phyloP scores from a whole-genome alignment of 345 rosid species.

The Bruguiera parviflora region DNA sequence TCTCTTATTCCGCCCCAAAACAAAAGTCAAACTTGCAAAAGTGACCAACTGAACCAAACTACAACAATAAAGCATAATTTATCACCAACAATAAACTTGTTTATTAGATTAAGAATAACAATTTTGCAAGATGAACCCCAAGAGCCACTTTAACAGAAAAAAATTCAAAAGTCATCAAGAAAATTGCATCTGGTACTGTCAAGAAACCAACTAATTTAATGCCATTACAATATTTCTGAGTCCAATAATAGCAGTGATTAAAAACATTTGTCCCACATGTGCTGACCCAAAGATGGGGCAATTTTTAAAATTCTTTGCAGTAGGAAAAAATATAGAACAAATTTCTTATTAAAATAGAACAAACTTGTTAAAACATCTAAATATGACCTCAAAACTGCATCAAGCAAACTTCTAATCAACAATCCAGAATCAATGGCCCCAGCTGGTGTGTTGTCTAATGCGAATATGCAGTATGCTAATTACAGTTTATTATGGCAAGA shows the following conservation, averaged over 20 bases:
- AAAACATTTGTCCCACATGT: too few species aligned
- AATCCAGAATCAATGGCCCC: slow-evolving; percentile 77
- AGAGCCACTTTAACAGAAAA: too few species aligned
- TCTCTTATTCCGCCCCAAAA: too few species aligned
- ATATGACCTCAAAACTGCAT: slow-evolving; percentile 74
- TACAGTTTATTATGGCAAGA: slow-evolving; percentile 1
- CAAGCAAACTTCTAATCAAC: slow-evolving; percentile 86
- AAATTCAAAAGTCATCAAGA: neutral
- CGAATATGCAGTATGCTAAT: too few species aligned
- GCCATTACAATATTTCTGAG: too few species aligned
- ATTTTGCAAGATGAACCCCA: neutral
- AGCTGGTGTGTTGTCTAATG: slow-evolving; percentile 41
- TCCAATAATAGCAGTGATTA: too few species aligned
- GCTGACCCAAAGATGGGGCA: too few species aligned
- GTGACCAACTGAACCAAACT: too few species aligned
- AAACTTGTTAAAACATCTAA: neutral
- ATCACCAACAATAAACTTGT: slow-evolving; percentile 5
- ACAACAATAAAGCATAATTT: slow-evolving; percentile 2
- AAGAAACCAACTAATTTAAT: too few species aligned
- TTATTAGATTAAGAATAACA: too few species aligned
- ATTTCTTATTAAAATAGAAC: neutral
- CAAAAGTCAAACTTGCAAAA: too few species aligned
- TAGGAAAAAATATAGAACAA: neutral
- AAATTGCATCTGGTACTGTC: neutral
- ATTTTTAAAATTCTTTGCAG: too few species aligned